Base-by-base conservation (phyloP, 2,329 filamentous ascomycete genomes). In the Fusarium luffae region DNA sequence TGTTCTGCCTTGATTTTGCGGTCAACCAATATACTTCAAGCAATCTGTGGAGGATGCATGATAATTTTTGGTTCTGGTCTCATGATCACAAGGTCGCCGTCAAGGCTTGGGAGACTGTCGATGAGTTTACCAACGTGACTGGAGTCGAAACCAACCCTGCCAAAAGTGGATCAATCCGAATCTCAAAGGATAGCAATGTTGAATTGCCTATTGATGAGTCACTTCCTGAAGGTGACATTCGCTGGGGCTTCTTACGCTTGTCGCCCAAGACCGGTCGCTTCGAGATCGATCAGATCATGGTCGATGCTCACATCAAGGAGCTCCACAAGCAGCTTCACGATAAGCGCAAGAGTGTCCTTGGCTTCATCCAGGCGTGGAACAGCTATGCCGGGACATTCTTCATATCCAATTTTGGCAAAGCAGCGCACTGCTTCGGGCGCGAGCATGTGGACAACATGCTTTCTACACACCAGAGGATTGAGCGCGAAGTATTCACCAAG, bases 31-130 rank as follows among this genome's bases (percentile, higher is more conserved):
- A 80, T 3, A 88, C 89, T 0, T 71, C 77, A 0, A 79, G 80
- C 3, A 80, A 83, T n/a, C 77, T 91, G 13, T 89, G 89, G 75
- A 86, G 90, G 14, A 80, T 90, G 40, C 85, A 90, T 54, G 89
- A 91, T 66, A 88, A 91, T 68, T 82, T 91, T 54, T 92, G 89
- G 89, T 88, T 91, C 74, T 91, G 89, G 88, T 72, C 82, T 69
- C 84, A 85, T 11, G 81, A 87, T 8, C 84, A 89, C 49, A 67
- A 79, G 5, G 81, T 79, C 4, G 86, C 85, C n/a, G 81, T 84
- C 23, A 81, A 83, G 44, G 89, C 87, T 0, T 93, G 90, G 90
- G 74, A 83, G 19, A 82, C 86, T 0, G 83, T 92, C 67, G 80
- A 82, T 2, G 77, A 82, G 3, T 92, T 91, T 67, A 79, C 83